Conservation (phyloP, 2,329 filamentous ascomycete species). For the Pseudocercospora fuligena region DNA sequence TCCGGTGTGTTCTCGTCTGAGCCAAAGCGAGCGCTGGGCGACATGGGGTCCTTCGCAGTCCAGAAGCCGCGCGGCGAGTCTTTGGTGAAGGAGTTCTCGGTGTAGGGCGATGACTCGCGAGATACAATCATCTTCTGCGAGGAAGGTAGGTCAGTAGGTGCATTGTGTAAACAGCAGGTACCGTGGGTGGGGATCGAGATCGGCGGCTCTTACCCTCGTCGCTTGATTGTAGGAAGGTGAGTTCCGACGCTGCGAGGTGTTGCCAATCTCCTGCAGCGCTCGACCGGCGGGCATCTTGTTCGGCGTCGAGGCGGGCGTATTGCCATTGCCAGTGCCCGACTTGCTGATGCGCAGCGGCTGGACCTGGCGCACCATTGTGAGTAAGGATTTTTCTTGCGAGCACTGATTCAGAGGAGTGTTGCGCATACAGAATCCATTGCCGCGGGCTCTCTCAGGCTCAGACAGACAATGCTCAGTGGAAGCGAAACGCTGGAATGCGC, state of each 20-base stretch:
- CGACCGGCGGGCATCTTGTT: conserved; percentile 55
- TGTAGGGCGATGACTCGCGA: conserved; percentile 77
- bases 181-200: conserved; percentile 2
- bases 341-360: conserved; percentile 82
- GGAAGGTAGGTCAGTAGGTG: conserved; percentile 32
- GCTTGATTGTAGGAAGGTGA: conserved; percentile 86
- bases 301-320: conserved; percentile 62
- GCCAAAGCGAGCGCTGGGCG: conserved; percentile 62
- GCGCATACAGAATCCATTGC: conserved; percentile 31
- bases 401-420: background rate
- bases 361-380: conserved; percentile 54
- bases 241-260: conserved; percentile 84
- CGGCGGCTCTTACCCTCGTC: conserved; percentile 61
- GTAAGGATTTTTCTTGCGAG: conserved; percentile 2
- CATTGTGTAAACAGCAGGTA: background rate
- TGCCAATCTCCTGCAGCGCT: conserved; percentile 86
- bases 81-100: conserved; percentile 42
- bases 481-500: conserved; percentile 24
- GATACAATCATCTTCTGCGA: conserved; percentile 69
- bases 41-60: conserved; percentile 74
- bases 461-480: conserved; percentile 19
- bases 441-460: conserved; percentile 15
- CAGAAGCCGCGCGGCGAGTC: conserved; percentile 84
- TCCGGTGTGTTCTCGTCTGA: conserved; percentile 67
- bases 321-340: conserved; percentile 45